Conservation (phyloP, 2,329 filamentous ascomycete species). For the Monosporascus cannonballus region DNA sequence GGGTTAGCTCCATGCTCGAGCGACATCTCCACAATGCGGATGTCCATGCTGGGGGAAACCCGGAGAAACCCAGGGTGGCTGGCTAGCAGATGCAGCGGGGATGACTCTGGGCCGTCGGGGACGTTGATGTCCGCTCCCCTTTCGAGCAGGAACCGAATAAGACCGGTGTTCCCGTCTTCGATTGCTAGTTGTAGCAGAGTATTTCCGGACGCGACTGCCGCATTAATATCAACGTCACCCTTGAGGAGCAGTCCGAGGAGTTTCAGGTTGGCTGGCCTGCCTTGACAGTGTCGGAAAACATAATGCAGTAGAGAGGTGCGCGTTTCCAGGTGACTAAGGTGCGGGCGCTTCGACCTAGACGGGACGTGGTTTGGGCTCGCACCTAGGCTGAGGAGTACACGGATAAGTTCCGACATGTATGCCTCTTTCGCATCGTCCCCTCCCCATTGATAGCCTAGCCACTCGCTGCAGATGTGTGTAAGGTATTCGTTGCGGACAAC, state of each 20-base stretch:
- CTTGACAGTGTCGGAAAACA: not conserved
- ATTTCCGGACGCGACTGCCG: too few relatives aligned
- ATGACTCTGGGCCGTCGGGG: not conserved
- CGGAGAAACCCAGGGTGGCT: too few relatives aligned
- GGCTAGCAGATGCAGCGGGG: not conserved
- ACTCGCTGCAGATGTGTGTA: not conserved
- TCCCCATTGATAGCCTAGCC: not conserved
- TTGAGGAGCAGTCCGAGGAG: not conserved
- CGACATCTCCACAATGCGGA: not conserved
- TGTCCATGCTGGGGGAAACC: not conserved
- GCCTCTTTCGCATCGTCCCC: not conserved
- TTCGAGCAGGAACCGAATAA: not conserved
- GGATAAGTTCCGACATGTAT: not conserved
- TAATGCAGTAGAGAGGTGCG: not conserved
- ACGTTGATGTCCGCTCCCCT: not conserved
- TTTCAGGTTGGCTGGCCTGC: not conserved
- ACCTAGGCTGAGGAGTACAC: not conserved
- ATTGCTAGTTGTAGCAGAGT: not conserved
- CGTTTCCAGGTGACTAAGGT: not conserved
- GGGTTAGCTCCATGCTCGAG: not conserved
- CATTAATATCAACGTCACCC: not conserved
- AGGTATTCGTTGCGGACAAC: not conserved
- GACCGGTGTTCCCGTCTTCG: not conserved
- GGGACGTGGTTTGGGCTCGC: not conserved
- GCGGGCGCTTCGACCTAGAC: not conserved